These are phyloP conservation scores for Trichoderma sp. DNA, from an alignment of 2,329 filamentous ascomycete species.

Conservation along the genomic window DNA sequence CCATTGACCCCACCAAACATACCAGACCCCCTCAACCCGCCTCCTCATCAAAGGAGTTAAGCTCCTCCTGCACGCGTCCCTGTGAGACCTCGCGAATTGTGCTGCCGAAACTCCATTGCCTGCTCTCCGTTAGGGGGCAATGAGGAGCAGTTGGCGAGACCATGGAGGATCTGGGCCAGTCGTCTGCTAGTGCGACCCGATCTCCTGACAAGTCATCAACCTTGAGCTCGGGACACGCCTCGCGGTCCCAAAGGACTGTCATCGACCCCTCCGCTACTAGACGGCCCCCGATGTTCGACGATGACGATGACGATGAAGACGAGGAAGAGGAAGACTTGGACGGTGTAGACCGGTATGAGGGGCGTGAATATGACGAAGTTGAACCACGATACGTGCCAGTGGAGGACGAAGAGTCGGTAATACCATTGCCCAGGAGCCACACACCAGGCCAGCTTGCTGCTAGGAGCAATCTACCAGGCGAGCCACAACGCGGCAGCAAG, in stretches of 20 bases:
- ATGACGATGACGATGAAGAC: conserved; percentile 39
- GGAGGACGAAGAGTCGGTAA: conserved; percentile 15
- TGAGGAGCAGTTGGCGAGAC: conserved; percentile 31
- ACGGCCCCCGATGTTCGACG: conserved; percentile 24
- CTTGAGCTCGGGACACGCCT: conserved; percentile 29
- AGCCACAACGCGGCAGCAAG: conserved; percentile 42
- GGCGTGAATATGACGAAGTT: conserved; percentile 18
- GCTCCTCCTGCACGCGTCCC: conserved; percentile 15
- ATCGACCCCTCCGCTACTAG: conserved; percentile 33
- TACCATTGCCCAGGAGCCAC: conserved; percentile 53
- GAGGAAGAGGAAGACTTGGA: conserved; percentile 27
- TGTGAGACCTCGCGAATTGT: conserved; percentile 10
- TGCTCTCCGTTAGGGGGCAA: conserved; percentile 27
- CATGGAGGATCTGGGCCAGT: conserved; percentile 44
- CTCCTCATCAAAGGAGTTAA: conserved; percentile 10
- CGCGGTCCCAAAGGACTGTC: conserved; percentile 54
- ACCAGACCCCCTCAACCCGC: conserved; percentile 10
- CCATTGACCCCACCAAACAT: conserved; percentile 5
- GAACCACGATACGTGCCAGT: conserved; percentile 2
- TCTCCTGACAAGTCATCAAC: conserved; percentile 30
- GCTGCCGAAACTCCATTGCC: conserved; percentile 19
- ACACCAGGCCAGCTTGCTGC: conserved; percentile 61
- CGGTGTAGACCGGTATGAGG: neutral
- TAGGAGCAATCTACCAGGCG: conserved; percentile 47
- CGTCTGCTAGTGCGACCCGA: conserved; percentile 33